A percentile compares a stretch with the other conserved stretches of the same genome.
These are phyloP conservation scores for Epichloe uncinata DNA, from an alignment of 2,329 filamentous ascomycete genomes.

Conservation along the genomic window DNA sequence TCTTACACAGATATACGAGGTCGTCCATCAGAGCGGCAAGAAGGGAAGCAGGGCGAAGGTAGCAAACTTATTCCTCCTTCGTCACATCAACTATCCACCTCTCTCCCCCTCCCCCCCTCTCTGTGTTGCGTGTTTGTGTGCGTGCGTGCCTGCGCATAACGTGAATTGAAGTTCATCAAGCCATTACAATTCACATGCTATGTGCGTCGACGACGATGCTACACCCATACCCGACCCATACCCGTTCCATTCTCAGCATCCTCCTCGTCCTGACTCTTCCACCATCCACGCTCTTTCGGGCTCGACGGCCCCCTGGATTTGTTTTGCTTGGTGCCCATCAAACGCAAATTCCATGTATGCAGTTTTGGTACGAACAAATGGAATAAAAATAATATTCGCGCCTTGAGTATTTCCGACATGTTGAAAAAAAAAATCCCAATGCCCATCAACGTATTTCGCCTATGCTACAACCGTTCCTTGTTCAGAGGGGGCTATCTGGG, in stretches of 20 bases:
- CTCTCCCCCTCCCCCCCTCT: too few species aligned
- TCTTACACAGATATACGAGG: slow-evolving; percentile 22
- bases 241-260: neutral
- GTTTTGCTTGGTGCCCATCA: neutral
- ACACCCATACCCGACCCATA: slow-evolving; percentile 4
- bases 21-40: slow-evolving; percentile 27
- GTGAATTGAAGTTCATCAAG: neutral
- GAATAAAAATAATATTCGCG: neutral
- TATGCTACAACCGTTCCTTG: slow-evolving; percentile 19
- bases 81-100: neutral
- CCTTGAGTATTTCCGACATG: neutral
- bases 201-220: slow-evolving; percentile 8
- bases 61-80: neutral
- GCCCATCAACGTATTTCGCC: slow-evolving; percentile 17
- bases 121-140: too few species aligned
- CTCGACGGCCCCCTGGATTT: neutral
- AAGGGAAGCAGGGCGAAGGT: slow-evolving; percentile 16
- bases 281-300: neutral
- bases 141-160: neutral
- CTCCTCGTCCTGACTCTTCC: neutral
- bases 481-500: slow-evolving; percentile 1
- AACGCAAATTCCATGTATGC: neutral
- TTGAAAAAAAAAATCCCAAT: slow-evolving; percentile 6
- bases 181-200: slow-evolving; percentile 5
- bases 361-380: neutral